Evolutionary conservation across 179 eudicot species (phyloP), one percentile per base, ranked within the genome.

Genomic region (Sideroxylon spinosum): DNA sequence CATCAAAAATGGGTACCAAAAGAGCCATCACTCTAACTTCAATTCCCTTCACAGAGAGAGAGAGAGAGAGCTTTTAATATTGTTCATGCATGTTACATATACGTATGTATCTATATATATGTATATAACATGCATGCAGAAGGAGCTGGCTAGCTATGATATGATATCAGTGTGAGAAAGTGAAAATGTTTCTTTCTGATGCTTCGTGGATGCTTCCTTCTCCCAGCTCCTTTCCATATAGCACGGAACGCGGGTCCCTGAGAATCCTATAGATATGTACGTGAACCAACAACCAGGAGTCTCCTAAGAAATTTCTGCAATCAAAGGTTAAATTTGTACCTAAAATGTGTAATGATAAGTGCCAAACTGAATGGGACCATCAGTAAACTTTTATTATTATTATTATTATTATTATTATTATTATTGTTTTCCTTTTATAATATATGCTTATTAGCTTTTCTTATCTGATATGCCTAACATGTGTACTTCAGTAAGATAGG

Each of bases 1-100:
- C 89, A 61, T 86, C 78, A 28, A 86, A 6, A 48, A 75, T 81
- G 75, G 65, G 37, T 17, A 55, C 1, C 75, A 81, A 73, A 16
- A 32, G 19, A 10, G 68, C 80, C 83, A 81, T 81, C 67, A 25
- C 17, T 10, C 60, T 48, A 13, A 10, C 9, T 19, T 56, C 57
- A 20, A 10, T 49, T 69, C 72, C n/a, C 52, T 68, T 8, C 25
- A 44, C 10, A 48, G 65, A 52, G 56, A 52, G 16, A 14, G 16
- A 52, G 56, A 10, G 56, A 10, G 14, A 3, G 1, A 9, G 16
- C 37, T 29, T 29, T 37, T 37, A 37, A 37, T 32, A 32, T 37
- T 3, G 44, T 52, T 10, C 56, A 52, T 52, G 56, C 14, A 52
- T 52, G 56, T 3, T 14, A 50, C 1, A 7, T 0, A 50, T 9